Evolutionary conservation across 371 early-diverging fungal genomes (phyloP), one percentile per base, ranked within the genome.

Genomic region (Mucor sp.): DNA sequence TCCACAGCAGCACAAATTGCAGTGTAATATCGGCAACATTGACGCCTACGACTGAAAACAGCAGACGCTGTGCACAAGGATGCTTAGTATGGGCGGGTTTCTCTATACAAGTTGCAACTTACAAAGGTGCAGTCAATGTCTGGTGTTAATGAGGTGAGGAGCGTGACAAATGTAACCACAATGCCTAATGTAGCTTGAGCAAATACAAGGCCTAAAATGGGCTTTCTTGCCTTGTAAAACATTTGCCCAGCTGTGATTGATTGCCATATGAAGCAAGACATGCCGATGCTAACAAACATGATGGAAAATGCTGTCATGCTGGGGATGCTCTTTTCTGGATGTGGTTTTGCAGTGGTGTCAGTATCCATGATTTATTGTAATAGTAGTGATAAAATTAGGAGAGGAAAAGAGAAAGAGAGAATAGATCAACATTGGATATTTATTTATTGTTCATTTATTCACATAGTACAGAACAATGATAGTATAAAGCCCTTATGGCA

Each of bases 251-350:
- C 37, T 44, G 74, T 73, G 9, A 77, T 57, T 0, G 71, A 37
- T 58, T 83, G 83, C 79, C 79, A 83, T 37, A 80, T 70, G 71
- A 83, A 83, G 44, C 80, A 83, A 9, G 66, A 58, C 66, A 80
- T 53, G 2, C 81, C 79, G 25, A 78, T 62, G 33, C 67, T 75
- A n/a, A 79, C 79, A 66, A 83, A 74, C 73, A 83, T 80, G 43
- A 83, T 72, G 2, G 80, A 77, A 61, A 80, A 80, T 1, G 72
- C 64, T 0, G 77, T 57, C 44, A 44, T 44, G 6, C 7, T 44
- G 4, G 44, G 44, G 17, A 44, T 44, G 17, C n/a, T 19, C 19
- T 19, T 44, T 17, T 44, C 19, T 44, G 44, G 19, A 4, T 19
- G 17, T 44, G n/a, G 33, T 33, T 33, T n/a, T 44, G 44, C 1